These are phyloP conservation scores for Paspalum vaginatum DNA, from an alignment of 176 grass and related monocot genomes.

Conservation along the genomic window DNA sequence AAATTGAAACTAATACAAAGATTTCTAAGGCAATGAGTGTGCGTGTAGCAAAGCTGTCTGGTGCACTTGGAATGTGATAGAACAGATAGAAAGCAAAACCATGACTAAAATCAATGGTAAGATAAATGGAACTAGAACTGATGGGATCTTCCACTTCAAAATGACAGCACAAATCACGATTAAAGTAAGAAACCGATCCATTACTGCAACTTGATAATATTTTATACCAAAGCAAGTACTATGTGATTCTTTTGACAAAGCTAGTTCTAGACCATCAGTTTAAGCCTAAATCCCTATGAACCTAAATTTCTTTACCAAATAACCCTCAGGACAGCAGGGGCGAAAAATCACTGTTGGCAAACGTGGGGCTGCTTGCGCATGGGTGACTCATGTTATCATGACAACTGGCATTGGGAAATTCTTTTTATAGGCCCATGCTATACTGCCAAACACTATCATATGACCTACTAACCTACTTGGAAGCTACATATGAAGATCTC, in stretches of 20 bases:
- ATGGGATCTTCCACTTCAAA: slow-evolving; percentile 26
- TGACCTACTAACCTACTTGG: background rate
- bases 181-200: slow-evolving; percentile 19
- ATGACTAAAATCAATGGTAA: background rate
- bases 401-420: background rate
- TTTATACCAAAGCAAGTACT: slow-evolving; percentile 31
- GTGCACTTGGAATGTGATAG: slow-evolving; percentile 4
- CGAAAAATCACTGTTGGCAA: background rate
- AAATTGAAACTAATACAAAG: background rate
- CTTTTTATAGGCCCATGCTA: background rate
- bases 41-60: slow-evolving; percentile 6
- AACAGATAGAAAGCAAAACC: slow-evolving; percentile 34
- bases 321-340: background rate
- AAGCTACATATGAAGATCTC: slow-evolving; percentile 13
- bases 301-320: slow-evolving; percentile 24
- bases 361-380: background rate
- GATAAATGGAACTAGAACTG: slow-evolving; percentile 30
- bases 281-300: background rate
- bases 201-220: slow-evolving; percentile 42
- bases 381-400: background rate
- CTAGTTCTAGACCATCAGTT: slow-evolving; percentile 1
- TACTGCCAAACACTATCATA: background rate
- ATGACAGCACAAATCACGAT: slow-evolving; percentile 29
- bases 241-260: slow-evolving; percentile 5
- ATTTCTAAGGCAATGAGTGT: slow-evolving; percentile 9